phyloP scores from a whole-genome alignment of 495 filamentous ascomycete species.

The Talaromyces nanjingensis region DNA sequence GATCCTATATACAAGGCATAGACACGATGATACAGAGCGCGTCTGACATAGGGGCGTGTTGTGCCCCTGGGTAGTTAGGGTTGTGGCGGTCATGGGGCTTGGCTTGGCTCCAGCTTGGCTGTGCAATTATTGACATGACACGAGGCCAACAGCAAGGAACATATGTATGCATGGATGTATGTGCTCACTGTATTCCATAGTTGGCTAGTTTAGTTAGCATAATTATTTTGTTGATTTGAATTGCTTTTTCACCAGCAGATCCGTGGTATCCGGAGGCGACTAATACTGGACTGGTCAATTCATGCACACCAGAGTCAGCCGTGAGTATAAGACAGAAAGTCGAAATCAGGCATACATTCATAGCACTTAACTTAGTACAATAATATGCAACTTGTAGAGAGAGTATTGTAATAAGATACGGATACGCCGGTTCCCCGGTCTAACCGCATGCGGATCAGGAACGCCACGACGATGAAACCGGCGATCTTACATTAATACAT shows the following conservation, averaged over 20 bases:
- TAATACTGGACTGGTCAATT: too few species aligned
- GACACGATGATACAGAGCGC: not conserved
- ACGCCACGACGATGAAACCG: not conserved
- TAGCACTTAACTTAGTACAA: too few species aligned
- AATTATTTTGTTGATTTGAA: not conserved
- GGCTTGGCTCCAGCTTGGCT: not conserved
- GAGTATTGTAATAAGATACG: too few species aligned
- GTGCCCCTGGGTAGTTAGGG: not conserved
- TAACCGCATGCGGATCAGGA: not conserved
- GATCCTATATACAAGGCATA: not conserved
- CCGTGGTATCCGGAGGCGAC: too few species aligned
- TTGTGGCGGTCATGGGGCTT: not conserved
- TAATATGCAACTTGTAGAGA: too few species aligned
- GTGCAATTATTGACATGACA: not conserved
- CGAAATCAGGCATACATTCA: too few species aligned
- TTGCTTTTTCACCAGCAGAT: not conserved
- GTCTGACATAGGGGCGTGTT: not conserved
- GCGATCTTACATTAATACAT: not conserved
- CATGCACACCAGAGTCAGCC: too few species aligned
- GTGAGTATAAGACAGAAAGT: too few species aligned
- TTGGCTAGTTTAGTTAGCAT: too few species aligned
- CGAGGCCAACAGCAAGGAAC: not conserved
- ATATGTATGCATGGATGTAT: too few species aligned
- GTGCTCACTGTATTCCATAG: too few species aligned
- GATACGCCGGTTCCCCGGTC: too few species aligned